Evolutionary conservation across 805 yeast genomes (phyloP).

Genomic region (Blastobotrys americana): DNA sequence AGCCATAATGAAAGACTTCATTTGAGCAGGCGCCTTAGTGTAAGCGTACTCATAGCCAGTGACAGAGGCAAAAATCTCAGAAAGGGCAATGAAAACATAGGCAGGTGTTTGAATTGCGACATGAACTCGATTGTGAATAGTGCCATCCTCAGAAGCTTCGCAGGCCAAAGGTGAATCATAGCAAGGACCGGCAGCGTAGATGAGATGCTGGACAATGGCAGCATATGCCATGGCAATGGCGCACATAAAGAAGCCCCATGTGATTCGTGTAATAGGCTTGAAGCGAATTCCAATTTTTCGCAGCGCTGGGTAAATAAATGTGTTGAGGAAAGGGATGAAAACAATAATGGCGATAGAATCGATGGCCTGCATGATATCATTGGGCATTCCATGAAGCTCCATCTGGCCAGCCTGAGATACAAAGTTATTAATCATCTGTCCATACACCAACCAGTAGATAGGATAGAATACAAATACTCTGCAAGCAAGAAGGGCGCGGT

Average conservation of each 20-base stretch:
- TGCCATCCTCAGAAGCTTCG: constrained; percentile 33
- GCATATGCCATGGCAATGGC: constrained; percentile 65
- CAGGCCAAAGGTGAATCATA: constrained; percentile 56
- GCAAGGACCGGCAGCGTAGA: constrained; percentile 69
- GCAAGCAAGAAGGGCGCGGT: constrained; percentile 60
- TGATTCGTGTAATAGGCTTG: constrained; percentile 65
- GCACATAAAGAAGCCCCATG: constrained; percentile 61
- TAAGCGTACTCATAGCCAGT: constrained; percentile 82
- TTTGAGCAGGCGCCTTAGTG: constrained; percentile 67
- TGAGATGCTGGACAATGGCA: constrained; percentile 63
- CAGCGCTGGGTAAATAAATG: constrained; percentile 47
- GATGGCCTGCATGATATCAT: constrained; percentile 69
- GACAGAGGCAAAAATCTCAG: constrained; percentile 73
- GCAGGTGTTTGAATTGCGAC: constrained; percentile 70
- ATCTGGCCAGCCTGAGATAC: constrained; percentile 67
- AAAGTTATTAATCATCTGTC: constrained; percentile 67
- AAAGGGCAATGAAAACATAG: constrained; percentile 61
- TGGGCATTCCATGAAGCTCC: constrained; percentile 72
- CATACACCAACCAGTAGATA: constrained; percentile 66
- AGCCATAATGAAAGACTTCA: constrained; percentile 58
- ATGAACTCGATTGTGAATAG: constrained; percentile 48
- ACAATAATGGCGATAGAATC: constrained; percentile 70
- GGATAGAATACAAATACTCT: constrained; percentile 66
- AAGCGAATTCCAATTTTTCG: constrained; percentile 45
- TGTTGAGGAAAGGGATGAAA: constrained; percentile 68